Conservation (phyloP, 2,329 filamentous ascomycete genomes). For the Cladosporium phlei region DNA sequence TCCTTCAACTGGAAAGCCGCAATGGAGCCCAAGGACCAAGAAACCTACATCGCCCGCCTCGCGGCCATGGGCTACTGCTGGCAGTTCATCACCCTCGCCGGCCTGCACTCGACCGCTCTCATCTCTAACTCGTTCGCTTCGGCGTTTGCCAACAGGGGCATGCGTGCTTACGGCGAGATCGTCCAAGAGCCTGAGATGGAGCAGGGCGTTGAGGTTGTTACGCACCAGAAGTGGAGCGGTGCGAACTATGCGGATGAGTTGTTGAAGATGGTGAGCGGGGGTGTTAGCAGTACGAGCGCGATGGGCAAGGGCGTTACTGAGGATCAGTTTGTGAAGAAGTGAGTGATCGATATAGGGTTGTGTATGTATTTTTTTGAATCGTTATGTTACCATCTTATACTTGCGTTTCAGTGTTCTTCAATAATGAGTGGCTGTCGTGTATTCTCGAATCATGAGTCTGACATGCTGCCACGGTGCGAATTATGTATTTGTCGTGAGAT, state of each 20-base stretch:
- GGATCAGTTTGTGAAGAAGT: slow-evolving; percentile 66
- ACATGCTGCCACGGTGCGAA: too few species aligned
- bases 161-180: slow-evolving; percentile 94
- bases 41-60: slow-evolving; percentile 93
- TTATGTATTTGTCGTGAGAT: too few species aligned
- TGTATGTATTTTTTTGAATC: too few species aligned
- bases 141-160: slow-evolving; percentile 75
- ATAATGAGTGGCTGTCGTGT: too few species aligned
- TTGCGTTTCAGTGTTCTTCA: too few species aligned
- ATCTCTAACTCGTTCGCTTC: slow-evolving; percentile 85
- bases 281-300: slow-evolving; percentile 83
- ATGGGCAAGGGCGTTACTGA: slow-evolving; percentile 99
- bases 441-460: too few species aligned
- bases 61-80: slow-evolving; percentile 90
- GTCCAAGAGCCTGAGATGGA: slow-evolving; percentile 98
- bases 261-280: slow-evolving; percentile 94
- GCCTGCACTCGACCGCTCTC: slow-evolving; percentile 89
- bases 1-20: slow-evolving; percentile 99
- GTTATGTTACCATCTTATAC: too few species aligned
- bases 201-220: slow-evolving; percentile 84
- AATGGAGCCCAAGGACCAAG: slow-evolving; percentile 86
- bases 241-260: slow-evolving; percentile 92
- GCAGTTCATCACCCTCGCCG: slow-evolving; percentile 99
- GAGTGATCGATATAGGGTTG: too few species aligned
- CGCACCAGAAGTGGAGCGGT: slow-evolving; percentile 98